phyloP scores from a whole-genome alignment of 306 rosid genomes.

The Rosa lucieae region DNA sequence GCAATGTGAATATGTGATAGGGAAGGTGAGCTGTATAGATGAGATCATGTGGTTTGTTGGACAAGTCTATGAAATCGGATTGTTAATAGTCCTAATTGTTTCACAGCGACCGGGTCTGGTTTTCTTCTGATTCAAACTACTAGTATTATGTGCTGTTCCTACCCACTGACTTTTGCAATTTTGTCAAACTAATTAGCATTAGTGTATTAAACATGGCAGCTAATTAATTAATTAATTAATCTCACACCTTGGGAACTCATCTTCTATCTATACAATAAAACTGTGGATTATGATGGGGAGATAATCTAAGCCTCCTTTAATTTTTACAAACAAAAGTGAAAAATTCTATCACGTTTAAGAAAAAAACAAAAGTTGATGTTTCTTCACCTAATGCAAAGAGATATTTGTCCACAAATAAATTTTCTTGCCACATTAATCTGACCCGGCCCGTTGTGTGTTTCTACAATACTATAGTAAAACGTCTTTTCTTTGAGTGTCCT shows the following conservation, averaged over 20 bases:
- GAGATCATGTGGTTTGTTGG: constrained; percentile 1
- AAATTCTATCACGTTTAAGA: not conserved
- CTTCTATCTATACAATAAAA: not conserved
- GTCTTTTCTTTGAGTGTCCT: not conserved
- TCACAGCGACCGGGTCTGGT: constrained; percentile 3
- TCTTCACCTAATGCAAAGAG: not conserved
- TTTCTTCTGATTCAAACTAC: not conserved
- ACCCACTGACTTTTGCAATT: not conserved
- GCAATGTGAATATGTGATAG: not conserved
- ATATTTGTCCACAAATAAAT: not conserved
- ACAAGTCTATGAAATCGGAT: not conserved
- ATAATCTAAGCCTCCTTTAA: not conserved
- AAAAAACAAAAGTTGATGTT: not conserved
- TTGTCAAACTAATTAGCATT: not conserved
- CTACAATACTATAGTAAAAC: not conserved
- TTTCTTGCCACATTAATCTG: not conserved
- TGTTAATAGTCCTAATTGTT: not conserved
- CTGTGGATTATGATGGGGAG: not conserved
- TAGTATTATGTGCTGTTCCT: not conserved
- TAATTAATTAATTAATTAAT: not conserved
- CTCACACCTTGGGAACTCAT: not conserved
- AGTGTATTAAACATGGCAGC: not conserved
- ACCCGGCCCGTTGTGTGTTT: not conserved
- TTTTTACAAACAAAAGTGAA: not conserved
- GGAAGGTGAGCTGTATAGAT: constrained; percentile 3